Percentiles rank a stretch among this genome's conserved stretches.
These are phyloP conservation scores for Fusarium sp. DNA, from an alignment of 2,329 filamentous ascomycete species.

Conservation along the genomic window DNA sequence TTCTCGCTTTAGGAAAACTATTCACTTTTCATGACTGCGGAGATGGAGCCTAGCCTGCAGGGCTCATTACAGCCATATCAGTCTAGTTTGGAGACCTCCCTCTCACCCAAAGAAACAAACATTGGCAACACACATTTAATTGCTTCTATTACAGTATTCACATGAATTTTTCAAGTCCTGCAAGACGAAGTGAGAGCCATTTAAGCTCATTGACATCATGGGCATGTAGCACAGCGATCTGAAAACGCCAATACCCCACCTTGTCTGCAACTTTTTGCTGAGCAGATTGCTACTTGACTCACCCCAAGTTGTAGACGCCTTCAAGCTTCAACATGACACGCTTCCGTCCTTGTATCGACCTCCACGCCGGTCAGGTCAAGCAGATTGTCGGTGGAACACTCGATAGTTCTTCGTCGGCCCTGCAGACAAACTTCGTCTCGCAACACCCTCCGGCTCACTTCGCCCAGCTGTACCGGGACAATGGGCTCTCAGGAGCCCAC, in stretches of 20 bases:
- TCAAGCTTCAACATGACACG: slow-evolving; percentile 75
- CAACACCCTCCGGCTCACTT: slow-evolving; percentile 85
- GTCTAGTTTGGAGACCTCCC: not conserved
- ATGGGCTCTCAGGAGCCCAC: slow-evolving; percentile 82
- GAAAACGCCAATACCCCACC: slow-evolving; percentile 26
- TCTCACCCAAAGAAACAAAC: not conserved
- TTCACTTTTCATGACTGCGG: not conserved
- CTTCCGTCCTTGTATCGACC: slow-evolving; percentile 96
- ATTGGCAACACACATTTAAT: not conserved
- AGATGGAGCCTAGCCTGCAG: not conserved
- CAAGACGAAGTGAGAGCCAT: not conserved
- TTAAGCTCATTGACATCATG: slow-evolving; percentile 1
- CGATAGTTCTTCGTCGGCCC: slow-evolving; percentile 70
- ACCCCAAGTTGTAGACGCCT: not conserved
- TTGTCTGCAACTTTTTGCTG: slow-evolving; percentile 25
- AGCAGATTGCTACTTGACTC: slow-evolving; percentile 13
- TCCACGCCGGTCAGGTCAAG: slow-evolving; percentile 97
- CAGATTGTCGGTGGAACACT: slow-evolving; percentile 98
- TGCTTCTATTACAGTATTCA: not conserved
- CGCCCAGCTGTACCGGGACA: slow-evolving; percentile 82
- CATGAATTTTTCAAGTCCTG: not conserved
- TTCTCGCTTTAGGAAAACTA: not conserved
- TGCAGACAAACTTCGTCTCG: slow-evolving; percentile 95
- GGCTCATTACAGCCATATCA: not conserved
- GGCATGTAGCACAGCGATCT: not conserved